phyloP scores from a whole-genome alignment of 148 eudicot species.

The Camellia sinensis region DNA sequence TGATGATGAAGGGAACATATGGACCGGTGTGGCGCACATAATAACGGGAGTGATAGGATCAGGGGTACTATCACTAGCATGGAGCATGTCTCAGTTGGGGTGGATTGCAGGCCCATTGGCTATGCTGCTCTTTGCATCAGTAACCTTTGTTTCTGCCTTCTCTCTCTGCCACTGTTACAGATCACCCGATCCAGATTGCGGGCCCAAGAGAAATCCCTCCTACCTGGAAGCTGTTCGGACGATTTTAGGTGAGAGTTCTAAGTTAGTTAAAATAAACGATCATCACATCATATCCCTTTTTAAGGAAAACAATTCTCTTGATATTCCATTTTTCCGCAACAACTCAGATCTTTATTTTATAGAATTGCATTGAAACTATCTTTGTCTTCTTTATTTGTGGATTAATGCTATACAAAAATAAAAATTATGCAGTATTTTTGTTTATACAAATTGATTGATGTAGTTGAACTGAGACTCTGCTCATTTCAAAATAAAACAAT shows the following conservation, averaged over 20 bases:
- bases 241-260: slow-evolving; percentile 32
- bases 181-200: slow-evolving; percentile 34
- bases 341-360: too few relatives aligned
- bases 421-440: too few relatives aligned
- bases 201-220: slow-evolving; percentile 30
- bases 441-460: too few relatives aligned
- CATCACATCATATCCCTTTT: too few relatives aligned
- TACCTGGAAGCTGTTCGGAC: slow-evolving; percentile 36
- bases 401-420: too few relatives aligned
- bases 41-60: slow-evolving; percentile 53
- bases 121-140: slow-evolving; percentile 33
- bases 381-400: too few relatives aligned
- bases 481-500: too few relatives aligned
- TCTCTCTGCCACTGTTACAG: slow-evolving; percentile 41
- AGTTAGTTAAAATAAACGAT: too few relatives aligned
- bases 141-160: slow-evolving; percentile 30
- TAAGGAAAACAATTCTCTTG: too few relatives aligned
- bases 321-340: too few relatives aligned
- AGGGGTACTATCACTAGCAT: slow-evolving; percentile 48
- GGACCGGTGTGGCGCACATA: slow-evolving; percentile 39
- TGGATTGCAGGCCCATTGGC: slow-evolving; percentile 50
- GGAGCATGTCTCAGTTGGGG: slow-evolving; percentile 52
- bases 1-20: slow-evolving; percentile 15
- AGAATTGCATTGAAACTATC: too few relatives aligned
- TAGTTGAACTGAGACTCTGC: too few relatives aligned